Evolutionary conservation across 805 yeast species (phyloP), one percentile per base, ranked within the genome.

Genomic region (Zygosaccharomyces siamensis): DNA sequence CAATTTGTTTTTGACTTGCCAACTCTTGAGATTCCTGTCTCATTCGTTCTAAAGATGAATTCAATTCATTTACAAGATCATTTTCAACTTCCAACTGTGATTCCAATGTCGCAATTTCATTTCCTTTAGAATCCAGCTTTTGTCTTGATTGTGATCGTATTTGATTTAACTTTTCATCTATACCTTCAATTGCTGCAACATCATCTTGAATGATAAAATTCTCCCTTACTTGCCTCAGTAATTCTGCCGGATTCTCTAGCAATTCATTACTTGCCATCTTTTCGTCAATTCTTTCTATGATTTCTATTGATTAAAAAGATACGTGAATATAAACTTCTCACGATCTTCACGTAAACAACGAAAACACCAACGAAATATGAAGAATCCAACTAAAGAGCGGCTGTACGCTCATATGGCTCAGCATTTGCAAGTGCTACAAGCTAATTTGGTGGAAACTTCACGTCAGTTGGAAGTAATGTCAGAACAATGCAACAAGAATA

Each of bases 351-450:
- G 26, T 16, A 33, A 24, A 27, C 40, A 43, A 24, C 4, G 26
- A 35, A 23, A 36, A 23, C 24, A 18, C 6, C 36, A 44, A 26
- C 18, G 20, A 11, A 31, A n/a, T 32, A 50, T 37, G 46, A 58
- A 60, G 58, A 62, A 62, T 28, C 46, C 59, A 14, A 51, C 57
- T 8, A 66, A 64, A 39, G 56, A 62, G 27, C 58, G 67, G 27
- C 69, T 63, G 30, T 66, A 66, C 50, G 58, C 58, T n/a, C 61
- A 61, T 30, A 53, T 66, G 31, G 58, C 68, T 1, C 57, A 59
- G 31, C 69, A 66, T 32, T 40, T 65, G 43, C 51, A 53, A 26
- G 42, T 45, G n/a, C 47, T 66, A 10, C 65, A 61, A 24, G 39
- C 55, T 16, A 64, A 66, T 41, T 44, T 66, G 24, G 48, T 53